Percentiles rank a stretch among this genome's conserved stretches.
phyloP scores from a whole-genome alignment of 768 basidiomycete genomes.

The Kwoniella mangroviensis region DNA sequence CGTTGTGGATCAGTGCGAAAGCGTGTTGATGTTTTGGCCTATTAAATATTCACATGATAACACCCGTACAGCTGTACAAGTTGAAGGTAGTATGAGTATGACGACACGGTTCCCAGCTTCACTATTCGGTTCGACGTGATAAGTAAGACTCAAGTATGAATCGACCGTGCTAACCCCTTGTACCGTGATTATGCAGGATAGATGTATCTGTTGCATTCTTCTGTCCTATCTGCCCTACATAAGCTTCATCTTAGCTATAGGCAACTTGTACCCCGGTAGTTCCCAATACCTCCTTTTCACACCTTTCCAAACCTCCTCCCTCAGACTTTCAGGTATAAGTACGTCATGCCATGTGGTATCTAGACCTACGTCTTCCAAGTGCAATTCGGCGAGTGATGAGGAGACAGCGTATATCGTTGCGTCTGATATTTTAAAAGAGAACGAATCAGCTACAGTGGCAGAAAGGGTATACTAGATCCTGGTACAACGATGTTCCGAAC shows the following conservation, averaged over 20 bases:
- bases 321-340: slow-evolving; percentile 65
- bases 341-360: slow-evolving; percentile 81
- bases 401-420: slow-evolving; percentile 89
- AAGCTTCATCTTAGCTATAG: slow-evolving; percentile 48
- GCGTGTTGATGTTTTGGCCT: too few relatives aligned
- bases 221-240: not conserved
- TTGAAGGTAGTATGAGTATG: too few relatives aligned
- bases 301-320: slow-evolving; percentile 73
- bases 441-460: not conserved
- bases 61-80: too few relatives aligned
- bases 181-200: too few relatives aligned
- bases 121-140: too few relatives aligned
- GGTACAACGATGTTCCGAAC: not conserved
- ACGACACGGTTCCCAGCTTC: too few relatives aligned
- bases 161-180: too few relatives aligned
- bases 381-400: slow-evolving; percentile 78
- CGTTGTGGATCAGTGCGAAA: too few relatives aligned
- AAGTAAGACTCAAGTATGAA: too few relatives aligned
- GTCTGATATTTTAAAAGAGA: slow-evolving; percentile 62
- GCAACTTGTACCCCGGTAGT: slow-evolving; percentile 70
- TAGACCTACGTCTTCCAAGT: slow-evolving; percentile 81
- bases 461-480: not conserved
- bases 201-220: not conserved
- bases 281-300: slow-evolving; percentile 55
- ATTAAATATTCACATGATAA: too few relatives aligned